Evolutionary conservation across 306 rosid species (phyloP).

Genomic region (Cucurbita ficifolia): DNA sequence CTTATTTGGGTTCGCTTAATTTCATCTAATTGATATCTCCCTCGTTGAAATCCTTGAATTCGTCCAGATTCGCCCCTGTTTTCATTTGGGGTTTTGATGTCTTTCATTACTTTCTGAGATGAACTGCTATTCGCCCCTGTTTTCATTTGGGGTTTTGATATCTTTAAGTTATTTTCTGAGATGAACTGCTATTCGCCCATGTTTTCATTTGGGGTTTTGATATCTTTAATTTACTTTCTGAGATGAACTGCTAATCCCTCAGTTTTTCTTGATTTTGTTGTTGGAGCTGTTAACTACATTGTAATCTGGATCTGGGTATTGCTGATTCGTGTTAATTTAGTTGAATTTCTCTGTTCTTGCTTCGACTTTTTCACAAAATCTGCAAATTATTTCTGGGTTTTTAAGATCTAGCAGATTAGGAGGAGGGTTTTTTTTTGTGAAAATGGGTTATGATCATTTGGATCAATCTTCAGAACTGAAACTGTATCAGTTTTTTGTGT

Average conservation of each 20-base stretch:
- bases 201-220: too few relatives aligned
- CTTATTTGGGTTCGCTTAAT: background rate
- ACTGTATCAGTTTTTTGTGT: conserved; percentile 41
- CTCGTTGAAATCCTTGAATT: background rate
- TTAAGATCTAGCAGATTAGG: conserved; percentile 2
- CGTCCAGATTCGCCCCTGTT: background rate
- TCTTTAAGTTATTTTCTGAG: too few relatives aligned
- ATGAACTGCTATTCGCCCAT: too few relatives aligned
- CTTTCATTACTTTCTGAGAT: too few relatives aligned
- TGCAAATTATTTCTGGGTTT: background rate
- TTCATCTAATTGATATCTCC: background rate
- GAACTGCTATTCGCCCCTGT: too few relatives aligned
- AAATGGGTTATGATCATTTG: conserved; percentile 21
- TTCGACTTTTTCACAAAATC: background rate
- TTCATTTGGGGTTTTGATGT: background rate
- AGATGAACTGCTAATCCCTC: background rate
- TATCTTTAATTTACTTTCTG: too few relatives aligned
- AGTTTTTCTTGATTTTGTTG: background rate
- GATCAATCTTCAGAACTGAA: conserved; percentile 25
- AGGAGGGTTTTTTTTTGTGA: background rate
- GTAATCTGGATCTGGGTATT: conserved; percentile 1
- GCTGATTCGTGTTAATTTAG: background rate
- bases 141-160: too few relatives aligned
- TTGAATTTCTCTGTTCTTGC: background rate
- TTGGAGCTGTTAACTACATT: background rate